Conservation (phyloP, 192 early-diverging fungal genomes). For the Mycoemilia scoparia region DNA sequence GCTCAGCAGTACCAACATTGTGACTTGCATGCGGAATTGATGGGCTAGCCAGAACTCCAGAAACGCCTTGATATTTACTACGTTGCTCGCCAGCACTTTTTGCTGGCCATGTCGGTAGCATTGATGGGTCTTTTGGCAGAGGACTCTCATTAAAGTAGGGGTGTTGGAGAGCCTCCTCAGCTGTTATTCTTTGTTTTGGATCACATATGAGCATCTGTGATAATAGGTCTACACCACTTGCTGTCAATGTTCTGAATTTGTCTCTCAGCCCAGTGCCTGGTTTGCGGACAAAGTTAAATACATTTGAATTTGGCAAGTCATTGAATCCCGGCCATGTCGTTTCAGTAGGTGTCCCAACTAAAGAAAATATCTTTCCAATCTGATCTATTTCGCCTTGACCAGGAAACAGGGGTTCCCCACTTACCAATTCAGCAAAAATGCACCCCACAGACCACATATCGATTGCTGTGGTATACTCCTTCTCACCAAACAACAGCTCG, state of each 20-base stretch:
- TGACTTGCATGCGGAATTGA: too few relatives aligned
- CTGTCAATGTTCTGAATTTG: constrained; percentile 40
- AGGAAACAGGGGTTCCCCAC: constrained; percentile 62
- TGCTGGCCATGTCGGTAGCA: constrained; percentile 91
- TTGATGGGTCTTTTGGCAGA: constrained; percentile 71
- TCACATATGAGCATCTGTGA: constrained; percentile 59
- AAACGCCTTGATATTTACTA: too few relatives aligned
- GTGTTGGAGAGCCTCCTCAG: constrained; percentile 75
- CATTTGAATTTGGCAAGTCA: constrained; percentile 44
- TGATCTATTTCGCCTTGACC: constrained; percentile 70
- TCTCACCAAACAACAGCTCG: constrained; percentile 77
- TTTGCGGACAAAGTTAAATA: constrained; percentile 51
- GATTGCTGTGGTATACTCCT: constrained; percentile 64
- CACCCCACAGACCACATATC: constrained; percentile 98
- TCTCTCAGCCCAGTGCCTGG: constrained; percentile 9
- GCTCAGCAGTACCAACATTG: too few relatives aligned
- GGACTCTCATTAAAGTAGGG: constrained; percentile 79
- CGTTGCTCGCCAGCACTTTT: too few relatives aligned
- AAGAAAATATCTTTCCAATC: constrained; percentile 64
- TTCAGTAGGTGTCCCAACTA: constrained; percentile 74
- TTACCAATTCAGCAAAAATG: constrained; percentile 88
- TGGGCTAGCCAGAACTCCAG: too few relatives aligned
- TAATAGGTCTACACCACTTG: constrained; percentile 64
- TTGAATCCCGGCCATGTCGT: constrained; percentile 53
- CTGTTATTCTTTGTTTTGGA: constrained; percentile 72